Percentiles rank a stretch among this genome's conserved stretches.
phyloP scores from a whole-genome alignment of 2,329 filamentous ascomycete species.

The Ophiocordyceps camponoti-leonardi region DNA sequence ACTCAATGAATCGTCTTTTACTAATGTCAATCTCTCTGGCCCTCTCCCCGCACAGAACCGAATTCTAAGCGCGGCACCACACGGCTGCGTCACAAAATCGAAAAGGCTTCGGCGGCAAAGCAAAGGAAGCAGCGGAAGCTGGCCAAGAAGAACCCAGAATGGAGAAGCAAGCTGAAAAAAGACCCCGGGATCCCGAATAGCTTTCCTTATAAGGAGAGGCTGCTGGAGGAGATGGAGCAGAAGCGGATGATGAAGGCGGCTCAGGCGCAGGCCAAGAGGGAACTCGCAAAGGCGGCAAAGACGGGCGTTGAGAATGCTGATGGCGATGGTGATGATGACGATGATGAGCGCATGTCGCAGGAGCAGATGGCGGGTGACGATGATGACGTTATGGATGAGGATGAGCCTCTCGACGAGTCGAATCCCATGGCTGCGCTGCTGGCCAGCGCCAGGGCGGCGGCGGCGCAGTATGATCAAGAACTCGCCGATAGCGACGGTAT shows the following conservation, averaged over 20 bases:
- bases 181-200: conserved; percentile 94
- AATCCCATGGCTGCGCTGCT: conserved; percentile 89
- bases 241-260: conserved; percentile 65
- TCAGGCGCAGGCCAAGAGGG: conserved; percentile 51
- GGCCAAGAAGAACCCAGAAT: conserved; percentile 94
- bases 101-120: conserved; percentile 81
- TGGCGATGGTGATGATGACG: conserved; percentile 25
- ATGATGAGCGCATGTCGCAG: conserved; percentile 24
- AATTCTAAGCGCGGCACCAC: conserved; percentile 85
- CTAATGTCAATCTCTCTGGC: neutral
- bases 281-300: conserved; percentile 52
- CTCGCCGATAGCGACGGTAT: conserved; percentile 42
- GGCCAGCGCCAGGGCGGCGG: conserved; percentile 65
- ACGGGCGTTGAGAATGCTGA: conserved; percentile 27
- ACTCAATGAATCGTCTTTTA: too few species aligned
- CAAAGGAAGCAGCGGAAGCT: conserved; percentile 78
- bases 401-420: conserved; percentile 43
- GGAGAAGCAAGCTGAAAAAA: conserved; percentile 89
- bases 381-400: conserved; percentile 31
- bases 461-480: conserved; percentile 54
- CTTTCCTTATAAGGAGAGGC: conserved; percentile 93
- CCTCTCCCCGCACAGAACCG: conserved; percentile 45
- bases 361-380: conserved; percentile 28
- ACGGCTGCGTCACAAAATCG: conserved; percentile 85
- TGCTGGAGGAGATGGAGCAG: conserved; percentile 89